Evolutionary conservation across 345 rosid genomes (phyloP).

Genomic region (Eucalyptus albens): DNA sequence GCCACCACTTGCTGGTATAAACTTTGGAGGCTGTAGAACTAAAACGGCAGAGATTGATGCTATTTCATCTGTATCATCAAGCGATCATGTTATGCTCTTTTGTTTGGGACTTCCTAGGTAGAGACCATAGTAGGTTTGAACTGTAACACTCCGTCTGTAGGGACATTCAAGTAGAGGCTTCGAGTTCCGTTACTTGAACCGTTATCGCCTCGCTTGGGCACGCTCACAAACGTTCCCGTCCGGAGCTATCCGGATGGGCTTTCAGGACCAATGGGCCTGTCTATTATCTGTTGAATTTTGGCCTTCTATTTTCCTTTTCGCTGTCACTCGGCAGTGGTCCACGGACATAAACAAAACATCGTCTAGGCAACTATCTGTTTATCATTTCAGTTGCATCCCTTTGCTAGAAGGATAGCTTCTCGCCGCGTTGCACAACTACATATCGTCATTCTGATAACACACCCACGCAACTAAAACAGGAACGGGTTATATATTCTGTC

Average conservation of each 20-base stretch:
- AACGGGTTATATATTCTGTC: not conserved
- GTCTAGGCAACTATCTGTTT: not conserved
- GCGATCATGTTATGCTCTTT: not conserved
- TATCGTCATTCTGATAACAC: not conserved
- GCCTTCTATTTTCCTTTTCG: not conserved
- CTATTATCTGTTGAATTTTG: not conserved
- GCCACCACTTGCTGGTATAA: not conserved
- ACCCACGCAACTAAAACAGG: not conserved
- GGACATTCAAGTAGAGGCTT: not conserved
- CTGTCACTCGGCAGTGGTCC: not conserved
- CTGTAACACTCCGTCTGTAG: not conserved
- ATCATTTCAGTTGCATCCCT: not conserved
- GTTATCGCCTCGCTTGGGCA: not conserved
- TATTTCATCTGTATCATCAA: not conserved
- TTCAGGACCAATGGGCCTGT: not conserved
- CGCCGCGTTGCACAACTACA: not conserved
- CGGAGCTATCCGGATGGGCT: not conserved
- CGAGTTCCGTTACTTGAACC: not conserved
- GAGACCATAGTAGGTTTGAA: not conserved
- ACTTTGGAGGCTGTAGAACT: not conserved
- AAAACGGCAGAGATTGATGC: not conserved
- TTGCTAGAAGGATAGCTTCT: not conserved
- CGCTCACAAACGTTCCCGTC: not conserved
- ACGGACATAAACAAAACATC: not conserved
- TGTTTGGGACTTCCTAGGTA: not conserved